Base-by-base conservation (phyloP, 441 rosid species). In the Flueggea neowawraea region DNA sequence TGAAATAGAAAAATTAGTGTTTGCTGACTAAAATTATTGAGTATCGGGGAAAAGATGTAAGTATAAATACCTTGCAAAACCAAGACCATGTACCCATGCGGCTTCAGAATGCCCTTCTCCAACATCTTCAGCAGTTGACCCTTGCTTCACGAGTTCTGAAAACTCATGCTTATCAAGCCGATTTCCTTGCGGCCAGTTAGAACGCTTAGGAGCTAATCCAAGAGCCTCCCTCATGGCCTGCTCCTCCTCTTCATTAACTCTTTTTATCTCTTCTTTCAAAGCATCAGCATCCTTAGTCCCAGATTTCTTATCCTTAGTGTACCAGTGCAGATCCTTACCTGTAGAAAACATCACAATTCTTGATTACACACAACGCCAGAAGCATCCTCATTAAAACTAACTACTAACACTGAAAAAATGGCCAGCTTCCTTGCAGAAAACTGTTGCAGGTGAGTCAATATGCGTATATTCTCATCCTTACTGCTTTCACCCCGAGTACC, bases 301-400 rank as follows among this genome's bases (percentile, higher is more conserved):
- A 12, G 82, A 56, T 10, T 80, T 82, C 67, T 89, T 91, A 63
- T 91, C 99, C 73, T 77, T 88, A 33, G 86, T 57, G 67, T 91
- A 95, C 99, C 99, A 95, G 69, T 86, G 77, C 51, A 89, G 86
- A 85, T 95, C 99, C 80, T 91, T 95, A 64, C 99, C 99, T 94
- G 74, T 55, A 32, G 61, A 58, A 32, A 3, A 11, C 12, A 14
- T 47, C 9, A 10, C 6, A 4, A 47, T 47, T 47, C 50, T 10
- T 10, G n/a, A 47, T 47, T 47, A 47, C 4, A 36, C 41, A 52
- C 13, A 53, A 61, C 61, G 5, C 39, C 61, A 62, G 49, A 58
- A 31, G 39, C 32, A 50, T 15, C 9, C 32, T 54, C 12, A 22
- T 31, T 14, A 54, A 9, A 54, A 2, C 12, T 54, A 33, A 4